A percentile compares a stretch with the other conserved stretches of the same genome.
These are phyloP conservation scores for Calonectria pteridis DNA, from an alignment of 2,329 filamentous ascomycete genomes.

Conservation along the genomic window DNA sequence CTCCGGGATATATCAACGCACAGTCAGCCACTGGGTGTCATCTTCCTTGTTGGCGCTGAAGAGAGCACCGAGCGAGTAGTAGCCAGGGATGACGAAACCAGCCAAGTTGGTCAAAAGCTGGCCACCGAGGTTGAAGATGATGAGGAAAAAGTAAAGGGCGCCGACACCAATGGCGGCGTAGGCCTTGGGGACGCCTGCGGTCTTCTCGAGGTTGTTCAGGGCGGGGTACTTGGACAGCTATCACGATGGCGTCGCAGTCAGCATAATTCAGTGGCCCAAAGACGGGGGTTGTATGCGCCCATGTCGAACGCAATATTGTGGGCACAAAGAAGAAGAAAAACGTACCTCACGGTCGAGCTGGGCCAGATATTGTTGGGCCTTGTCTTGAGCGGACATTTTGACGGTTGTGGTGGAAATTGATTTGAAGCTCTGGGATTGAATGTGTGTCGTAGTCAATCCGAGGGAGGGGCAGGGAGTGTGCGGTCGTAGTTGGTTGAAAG, in stretches of 20 bases:
- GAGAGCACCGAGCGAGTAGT: slow-evolving; percentile 85
- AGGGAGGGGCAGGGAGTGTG: slow-evolving; percentile 28
- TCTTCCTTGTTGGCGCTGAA: slow-evolving; percentile 79
- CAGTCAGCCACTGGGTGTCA: slow-evolving; percentile 85
- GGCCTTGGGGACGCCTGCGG: slow-evolving; percentile 85
- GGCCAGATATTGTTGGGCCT: slow-evolving; percentile 80
- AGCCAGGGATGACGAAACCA: slow-evolving; percentile 84
- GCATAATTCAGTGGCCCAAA: slow-evolving; percentile 25
- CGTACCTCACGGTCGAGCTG: slow-evolving; percentile 87
- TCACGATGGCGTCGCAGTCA: slow-evolving; percentile 42
- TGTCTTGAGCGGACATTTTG: slow-evolving; percentile 79
- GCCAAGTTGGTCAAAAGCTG: slow-evolving; percentile 90
- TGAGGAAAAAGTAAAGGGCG: slow-evolving; percentile 89
- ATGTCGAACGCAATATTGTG: slow-evolving; percentile 22
- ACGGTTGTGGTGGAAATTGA: slow-evolving; percentile 26
- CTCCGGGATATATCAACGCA: slow-evolving; percentile 56
- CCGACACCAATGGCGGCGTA: slow-evolving; percentile 83
- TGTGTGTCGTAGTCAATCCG: slow-evolving; percentile 18
- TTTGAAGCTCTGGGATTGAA: slow-evolving; percentile 34
- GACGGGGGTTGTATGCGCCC: slow-evolving; percentile 22
- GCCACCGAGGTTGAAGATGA: slow-evolving; percentile 92
- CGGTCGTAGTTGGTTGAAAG: slow-evolving; percentile 35
- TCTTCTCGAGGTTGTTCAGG: slow-evolving; percentile 88
- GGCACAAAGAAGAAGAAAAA: slow-evolving; percentile 31
- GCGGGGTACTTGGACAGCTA: slow-evolving; percentile 88